Evolutionary conservation across 2,329 filamentous ascomycete genomes (phyloP).

Genomic region (Ceratocystis destructans): DNA sequence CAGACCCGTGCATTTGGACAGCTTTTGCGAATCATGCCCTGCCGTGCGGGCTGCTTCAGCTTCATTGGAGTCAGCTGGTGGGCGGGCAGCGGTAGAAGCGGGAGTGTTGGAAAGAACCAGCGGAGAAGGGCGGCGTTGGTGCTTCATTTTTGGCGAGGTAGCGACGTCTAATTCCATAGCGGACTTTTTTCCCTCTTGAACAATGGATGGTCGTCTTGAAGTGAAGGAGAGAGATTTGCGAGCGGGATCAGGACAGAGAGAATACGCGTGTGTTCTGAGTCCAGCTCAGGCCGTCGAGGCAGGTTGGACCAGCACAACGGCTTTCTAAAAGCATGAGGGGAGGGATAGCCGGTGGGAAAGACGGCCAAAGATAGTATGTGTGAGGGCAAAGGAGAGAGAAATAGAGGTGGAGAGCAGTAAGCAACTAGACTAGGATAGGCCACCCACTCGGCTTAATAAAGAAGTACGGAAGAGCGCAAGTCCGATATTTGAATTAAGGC

Average conservation of each 20-base stretch:
- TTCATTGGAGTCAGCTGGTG: neutral
- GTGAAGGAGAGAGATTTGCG: neutral
- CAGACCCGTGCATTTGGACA: neutral
- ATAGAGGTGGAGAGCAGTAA: neutral
- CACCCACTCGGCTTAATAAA: neutral
- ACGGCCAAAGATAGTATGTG: neutral
- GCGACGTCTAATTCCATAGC: too few relatives aligned
- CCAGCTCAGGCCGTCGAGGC: slow-evolving; percentile 13
- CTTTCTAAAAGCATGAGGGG: slow-evolving; percentile 9
- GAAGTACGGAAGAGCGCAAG: neutral
- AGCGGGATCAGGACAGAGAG: neutral
- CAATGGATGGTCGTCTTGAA: too few relatives aligned
- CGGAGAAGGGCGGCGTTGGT: slow-evolving; percentile 11
- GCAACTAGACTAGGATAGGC: neutral
- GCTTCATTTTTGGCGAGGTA: slow-evolving; percentile 3
- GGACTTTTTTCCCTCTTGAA: too few relatives aligned
- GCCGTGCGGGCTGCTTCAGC: neutral
- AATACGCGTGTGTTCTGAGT: neutral
- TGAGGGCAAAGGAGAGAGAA: neutral
- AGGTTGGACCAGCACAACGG: neutral
- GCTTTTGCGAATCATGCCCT: neutral
- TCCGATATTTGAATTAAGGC: too few relatives aligned
- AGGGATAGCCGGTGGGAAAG: neutral
- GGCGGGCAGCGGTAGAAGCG: neutral
- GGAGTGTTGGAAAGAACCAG: neutral